These are phyloP conservation scores for Posidonia australis DNA, from an alignment of 106 monocot genomes.

Conservation along the genomic window DNA sequence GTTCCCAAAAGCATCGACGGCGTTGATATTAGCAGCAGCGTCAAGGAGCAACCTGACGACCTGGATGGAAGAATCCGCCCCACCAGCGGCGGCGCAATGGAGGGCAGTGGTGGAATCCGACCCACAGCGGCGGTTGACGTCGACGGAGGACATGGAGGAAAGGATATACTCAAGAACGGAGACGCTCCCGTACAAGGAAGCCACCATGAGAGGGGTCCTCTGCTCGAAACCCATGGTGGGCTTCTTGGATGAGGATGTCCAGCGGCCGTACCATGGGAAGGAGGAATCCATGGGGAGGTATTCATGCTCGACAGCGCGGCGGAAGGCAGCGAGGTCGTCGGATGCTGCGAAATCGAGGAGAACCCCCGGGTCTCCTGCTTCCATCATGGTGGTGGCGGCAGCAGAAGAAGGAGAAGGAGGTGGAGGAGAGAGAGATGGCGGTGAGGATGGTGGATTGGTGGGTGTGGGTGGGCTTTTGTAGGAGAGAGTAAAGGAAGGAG, in stretches of 20 bases:
- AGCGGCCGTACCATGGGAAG: slow-evolving; percentile 57
- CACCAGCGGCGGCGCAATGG: slow-evolving; percentile 47
- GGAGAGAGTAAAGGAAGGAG: too few relatives aligned
- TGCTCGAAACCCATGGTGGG: slow-evolving; percentile 21
- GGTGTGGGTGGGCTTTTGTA: too few relatives aligned
- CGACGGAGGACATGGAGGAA: slow-evolving; percentile 8
- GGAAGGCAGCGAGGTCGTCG: slow-evolving; percentile 48
- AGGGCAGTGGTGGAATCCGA: slow-evolving; percentile 60
- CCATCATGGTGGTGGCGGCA: too few relatives aligned
- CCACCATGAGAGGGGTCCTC: slow-evolving; percentile 69
- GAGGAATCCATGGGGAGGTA: slow-evolving; percentile 2
- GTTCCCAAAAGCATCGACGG: slow-evolving; percentile 26
- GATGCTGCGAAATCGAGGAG: slow-evolving; percentile 65
- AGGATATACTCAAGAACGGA: slow-evolving; percentile 49
- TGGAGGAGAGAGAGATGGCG: too few relatives aligned
- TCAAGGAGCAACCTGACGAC: slow-evolving; percentile 16
- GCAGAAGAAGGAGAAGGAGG: too few relatives aligned
- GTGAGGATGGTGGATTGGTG: too few relatives aligned
- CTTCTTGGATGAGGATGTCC: background rate
- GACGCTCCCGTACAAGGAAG: slow-evolving; percentile 58
- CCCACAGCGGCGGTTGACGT: slow-evolving; percentile 25
- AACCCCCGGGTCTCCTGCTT: background rate
- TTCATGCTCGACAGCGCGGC: slow-evolving; percentile 27
- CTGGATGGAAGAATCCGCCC: slow-evolving; percentile 12
- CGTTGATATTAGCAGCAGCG: slow-evolving; percentile 35